Base-by-base conservation (phyloP, 345 rosid species). In the Iberis pinnata region DNA sequence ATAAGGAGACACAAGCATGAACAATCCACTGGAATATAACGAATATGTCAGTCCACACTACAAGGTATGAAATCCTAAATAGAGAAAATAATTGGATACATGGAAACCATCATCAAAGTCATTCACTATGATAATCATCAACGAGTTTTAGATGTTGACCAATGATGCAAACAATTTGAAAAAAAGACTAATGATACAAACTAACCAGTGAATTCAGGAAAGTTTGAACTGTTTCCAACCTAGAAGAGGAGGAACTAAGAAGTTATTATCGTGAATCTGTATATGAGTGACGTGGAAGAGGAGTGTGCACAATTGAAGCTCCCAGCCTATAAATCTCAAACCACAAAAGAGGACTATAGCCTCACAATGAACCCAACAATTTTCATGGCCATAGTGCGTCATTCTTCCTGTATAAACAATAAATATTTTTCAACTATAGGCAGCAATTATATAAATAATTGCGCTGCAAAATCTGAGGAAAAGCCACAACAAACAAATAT, bases 291-390 rank as follows among this genome's bases (percentile, higher is more conserved):
- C 76, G 77, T 6, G 84, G 69, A 43, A 53, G 70, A 3, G 73
- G 58, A 33, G 58, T 64, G 26, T 79, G 83, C 4, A 71, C 70
- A 22, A 55, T 58, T 12, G 88, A 75, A 59, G 78, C 80, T 4
- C 98, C 98, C 22, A 92, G 70, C 58, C 88, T 75, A 58, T 88
- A 92, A 36, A 92, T 92, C 80, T 92, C 97, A 77, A 85, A 75
- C 98, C 98, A 92, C 13, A 88, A 49, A 67, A 0, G 95, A 80
- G 18, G 95, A 92, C 0, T 80, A 83, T 4, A 92, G 65, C 80
- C 98, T 75, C 56, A 83, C 80, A 16, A 75, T 70, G 72, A 83
- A 85, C 4, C 97, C 98, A 63, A 80, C 51, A 56, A 81, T 80
- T 64, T 88, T 82, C 98, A 88, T 88, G 0, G 86, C 82, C 72